Evolutionary conservation across 2,329 filamentous ascomycete species (phyloP).

Genomic region (Phyllosticta paracitricarpa): DNA sequence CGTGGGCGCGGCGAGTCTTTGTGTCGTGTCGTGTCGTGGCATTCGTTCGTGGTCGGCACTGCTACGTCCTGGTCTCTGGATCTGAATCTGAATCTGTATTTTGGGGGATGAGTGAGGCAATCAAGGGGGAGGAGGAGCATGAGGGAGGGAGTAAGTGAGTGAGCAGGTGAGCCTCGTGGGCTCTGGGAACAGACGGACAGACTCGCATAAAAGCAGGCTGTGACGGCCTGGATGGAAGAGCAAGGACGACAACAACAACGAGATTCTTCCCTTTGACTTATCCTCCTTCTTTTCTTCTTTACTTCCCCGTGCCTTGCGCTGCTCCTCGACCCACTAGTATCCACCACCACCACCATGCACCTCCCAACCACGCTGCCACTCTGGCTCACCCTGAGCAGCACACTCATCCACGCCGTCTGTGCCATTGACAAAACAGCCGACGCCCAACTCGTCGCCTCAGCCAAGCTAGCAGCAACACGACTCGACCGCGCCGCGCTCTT

Average conservation of each 20-base stretch:
- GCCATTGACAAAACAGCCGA: constrained; percentile 1
- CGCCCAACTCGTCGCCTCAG: neutral
- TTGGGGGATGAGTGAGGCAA: neutral
- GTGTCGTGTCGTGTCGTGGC: neutral
- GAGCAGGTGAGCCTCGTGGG: neutral
- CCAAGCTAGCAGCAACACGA: constrained; percentile 25
- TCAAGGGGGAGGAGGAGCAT: neutral
- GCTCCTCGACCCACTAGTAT: neutral
- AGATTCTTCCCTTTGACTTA: neutral
- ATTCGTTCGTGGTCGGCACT: neutral
- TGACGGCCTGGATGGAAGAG: neutral
- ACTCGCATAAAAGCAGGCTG: neutral
- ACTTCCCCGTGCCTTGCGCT: neutral
- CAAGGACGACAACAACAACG: neutral
- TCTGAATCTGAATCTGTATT: neutral
- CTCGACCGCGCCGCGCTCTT: constrained; percentile 36
- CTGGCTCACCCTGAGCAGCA: neutral
- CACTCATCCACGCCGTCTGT: neutral
- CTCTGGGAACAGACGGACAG: neutral
- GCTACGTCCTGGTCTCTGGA: neutral
- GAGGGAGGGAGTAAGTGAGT: neutral
- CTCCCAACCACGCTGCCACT: neutral
- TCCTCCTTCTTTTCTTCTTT: neutral
- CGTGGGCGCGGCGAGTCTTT: no score
- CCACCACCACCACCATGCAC: neutral